Conservation (phyloP, 768 basidiomycete species). For the Hydnomerulius pinastri region DNA sequence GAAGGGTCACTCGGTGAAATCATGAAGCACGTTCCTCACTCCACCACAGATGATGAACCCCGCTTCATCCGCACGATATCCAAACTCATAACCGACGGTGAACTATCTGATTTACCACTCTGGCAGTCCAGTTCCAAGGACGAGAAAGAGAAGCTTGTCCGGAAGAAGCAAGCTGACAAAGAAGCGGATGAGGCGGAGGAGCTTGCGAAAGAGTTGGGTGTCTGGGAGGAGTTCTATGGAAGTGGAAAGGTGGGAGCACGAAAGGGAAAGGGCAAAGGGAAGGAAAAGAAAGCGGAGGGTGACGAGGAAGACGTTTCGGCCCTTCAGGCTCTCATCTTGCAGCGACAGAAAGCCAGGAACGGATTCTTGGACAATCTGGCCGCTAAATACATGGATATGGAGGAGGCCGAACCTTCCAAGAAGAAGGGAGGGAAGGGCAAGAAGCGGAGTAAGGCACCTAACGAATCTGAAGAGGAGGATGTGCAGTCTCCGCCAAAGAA, state of each 20-base stretch:
- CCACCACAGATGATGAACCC: slow-evolving; percentile 78
- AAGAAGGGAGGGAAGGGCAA: slow-evolving; percentile 50
- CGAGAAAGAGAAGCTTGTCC: slow-evolving; percentile 72
- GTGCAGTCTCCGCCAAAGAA: slow-evolving; percentile 50
- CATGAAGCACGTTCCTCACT: slow-evolving; percentile 85
- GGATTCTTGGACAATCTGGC: slow-evolving; percentile 76
- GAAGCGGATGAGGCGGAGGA: slow-evolving; percentile 86
- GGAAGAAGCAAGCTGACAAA: slow-evolving; percentile 72
- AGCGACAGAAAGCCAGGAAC: slow-evolving; percentile 69
- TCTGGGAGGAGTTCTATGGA: slow-evolving; percentile 94
- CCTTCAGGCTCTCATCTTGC: slow-evolving; percentile 80
- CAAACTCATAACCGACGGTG: slow-evolving; percentile 59
- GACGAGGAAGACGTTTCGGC: slow-evolving; percentile 66
- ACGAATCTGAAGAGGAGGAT: slow-evolving; percentile 39
- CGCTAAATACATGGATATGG: slow-evolving; percentile 65
- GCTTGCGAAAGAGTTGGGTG: slow-evolving; percentile 82
- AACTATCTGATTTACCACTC: slow-evolving; percentile 51
- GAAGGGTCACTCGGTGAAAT: slow-evolving; percentile 79
- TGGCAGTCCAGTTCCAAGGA: slow-evolving; percentile 81
- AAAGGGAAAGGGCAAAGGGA: slow-evolving; percentile 56
- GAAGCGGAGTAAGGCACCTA: slow-evolving; percentile 49
- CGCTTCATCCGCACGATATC: slow-evolving; percentile 77
- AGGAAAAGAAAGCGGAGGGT: slow-evolving; percentile 37
- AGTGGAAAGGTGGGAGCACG: slow-evolving; percentile 66
- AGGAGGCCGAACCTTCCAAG: slow-evolving; percentile 27